Evolutionary conservation across 441 rosid genomes (phyloP).

Genomic region (Brassica hybrid): DNA sequence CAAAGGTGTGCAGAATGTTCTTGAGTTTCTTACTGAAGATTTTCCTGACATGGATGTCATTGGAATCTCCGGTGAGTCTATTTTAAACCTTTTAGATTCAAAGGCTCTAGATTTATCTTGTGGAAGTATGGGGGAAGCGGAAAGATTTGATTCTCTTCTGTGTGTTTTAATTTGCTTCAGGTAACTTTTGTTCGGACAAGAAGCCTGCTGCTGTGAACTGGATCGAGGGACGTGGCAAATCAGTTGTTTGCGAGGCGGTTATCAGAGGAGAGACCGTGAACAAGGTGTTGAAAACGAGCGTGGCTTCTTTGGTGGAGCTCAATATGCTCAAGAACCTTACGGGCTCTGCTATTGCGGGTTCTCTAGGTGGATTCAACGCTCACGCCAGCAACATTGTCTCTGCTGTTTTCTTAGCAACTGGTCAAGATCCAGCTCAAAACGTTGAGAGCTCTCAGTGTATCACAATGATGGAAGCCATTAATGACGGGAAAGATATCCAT

Average conservation of each 20-base stretch:
- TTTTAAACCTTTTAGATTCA: too few relatives aligned
- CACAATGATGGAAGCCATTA: constrained; percentile 95
- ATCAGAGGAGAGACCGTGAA: constrained; percentile 77
- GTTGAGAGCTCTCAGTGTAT: constrained; percentile 94
- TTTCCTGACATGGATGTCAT: constrained; percentile 89
- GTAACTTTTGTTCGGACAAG: too few relatives aligned
- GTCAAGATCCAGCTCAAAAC: constrained; percentile 97
- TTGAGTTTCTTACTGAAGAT: constrained; percentile 69
- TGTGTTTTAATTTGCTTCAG: constrained; percentile 16
- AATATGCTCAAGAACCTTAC: constrained; percentile 91
- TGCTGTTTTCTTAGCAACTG: constrained; percentile 86
- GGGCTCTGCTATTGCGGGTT: constrained; percentile 88
- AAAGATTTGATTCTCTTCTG: neutral
- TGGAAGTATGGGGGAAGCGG: too few relatives aligned
- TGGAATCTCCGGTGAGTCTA: constrained; percentile 70
- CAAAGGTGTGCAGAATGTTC: constrained; percentile 92
- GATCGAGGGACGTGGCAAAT: constrained; percentile 15
- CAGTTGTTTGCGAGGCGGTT: constrained; percentile 86
- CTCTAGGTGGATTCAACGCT: constrained; percentile 94
- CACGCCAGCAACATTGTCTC: constrained; percentile 92
- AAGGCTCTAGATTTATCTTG: neutral
- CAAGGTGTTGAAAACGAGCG: constrained; percentile 76
- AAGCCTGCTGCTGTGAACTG: too few relatives aligned
- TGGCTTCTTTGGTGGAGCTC: constrained; percentile 80
- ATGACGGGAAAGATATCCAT: constrained; percentile 82